Percentiles rank a stretch among this genome's conserved stretches.
Evolutionary conservation across 169 alveolate genomes (phyloP).

Genomic region (Cryptosporidium bovis): DNA sequence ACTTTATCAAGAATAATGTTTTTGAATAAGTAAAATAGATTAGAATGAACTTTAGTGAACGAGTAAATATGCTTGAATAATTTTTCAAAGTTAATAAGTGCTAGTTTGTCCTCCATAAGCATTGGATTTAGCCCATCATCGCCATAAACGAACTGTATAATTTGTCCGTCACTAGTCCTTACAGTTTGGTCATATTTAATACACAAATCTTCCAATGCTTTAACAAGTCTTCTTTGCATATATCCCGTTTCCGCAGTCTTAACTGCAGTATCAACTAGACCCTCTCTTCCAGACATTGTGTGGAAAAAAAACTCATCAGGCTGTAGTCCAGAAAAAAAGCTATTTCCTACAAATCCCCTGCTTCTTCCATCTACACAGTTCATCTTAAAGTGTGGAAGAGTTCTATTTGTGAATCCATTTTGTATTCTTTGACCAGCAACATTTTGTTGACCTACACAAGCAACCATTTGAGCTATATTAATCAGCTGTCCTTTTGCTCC

Average conservation of each 20-base stretch:
- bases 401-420: constrained; percentile 95
- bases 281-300: constrained; percentile 99
- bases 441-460: constrained; percentile 98
- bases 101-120: constrained; percentile 85
- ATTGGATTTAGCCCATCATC: constrained; percentile 96
- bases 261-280: constrained; percentile 98
- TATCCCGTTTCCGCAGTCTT: constrained; percentile 99
- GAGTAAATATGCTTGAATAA: constrained; percentile 77
- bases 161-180: constrained; percentile 94
- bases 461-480: constrained; percentile 98
- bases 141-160: constrained; percentile 97
- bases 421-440: constrained; percentile 95
- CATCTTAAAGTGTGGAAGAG: constrained; percentile 96
- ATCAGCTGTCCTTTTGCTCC: constrained; percentile 99
- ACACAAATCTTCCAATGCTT: constrained; percentile 96
- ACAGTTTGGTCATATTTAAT: constrained; percentile 96
- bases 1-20: background rate
- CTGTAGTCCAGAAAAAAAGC: constrained; percentile 92
- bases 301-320: constrained; percentile 99
- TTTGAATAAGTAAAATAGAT: constrained; percentile 20
- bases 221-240: constrained; percentile 97
- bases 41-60: constrained; percentile 37
- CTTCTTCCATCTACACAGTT: constrained; percentile 93
- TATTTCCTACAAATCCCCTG: constrained; percentile 97
- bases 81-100: constrained; percentile 83